Percentiles rank a stretch among this genome's conserved stretches.
These are phyloP conservation scores for Trichoderma lentiforme DNA, from an alignment of 2,329 filamentous ascomycete species.

Conservation along the genomic window DNA sequence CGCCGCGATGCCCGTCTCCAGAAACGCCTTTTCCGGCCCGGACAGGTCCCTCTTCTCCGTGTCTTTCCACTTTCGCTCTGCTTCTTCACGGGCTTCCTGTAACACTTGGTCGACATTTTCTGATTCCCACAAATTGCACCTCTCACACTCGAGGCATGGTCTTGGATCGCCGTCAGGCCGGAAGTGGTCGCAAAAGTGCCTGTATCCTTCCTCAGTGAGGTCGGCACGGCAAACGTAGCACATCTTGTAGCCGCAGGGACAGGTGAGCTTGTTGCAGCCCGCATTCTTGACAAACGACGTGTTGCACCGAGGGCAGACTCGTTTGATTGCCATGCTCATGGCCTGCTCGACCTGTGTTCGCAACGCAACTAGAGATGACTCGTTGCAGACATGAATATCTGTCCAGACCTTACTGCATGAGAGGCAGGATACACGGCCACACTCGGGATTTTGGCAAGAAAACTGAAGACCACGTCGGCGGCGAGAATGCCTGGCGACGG, in stretches of 20 bases:
- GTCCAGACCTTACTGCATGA: slow-evolving; percentile 79
- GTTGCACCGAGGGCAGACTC: slow-evolving; percentile 87
- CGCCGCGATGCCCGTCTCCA: slow-evolving; percentile 50
- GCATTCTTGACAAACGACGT: slow-evolving; percentile 89
- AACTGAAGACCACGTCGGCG: slow-evolving; percentile 74
- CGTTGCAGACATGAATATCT: slow-evolving; percentile 87
- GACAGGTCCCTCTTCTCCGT: slow-evolving; percentile 59
- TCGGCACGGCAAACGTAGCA: slow-evolving; percentile 92
- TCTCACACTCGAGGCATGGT: slow-evolving; percentile 73
- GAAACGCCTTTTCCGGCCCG: slow-evolving; percentile 52
- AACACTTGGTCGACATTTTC: slow-evolving; percentile 70
- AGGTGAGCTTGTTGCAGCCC: slow-evolving; percentile 96
- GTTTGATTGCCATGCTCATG: slow-evolving; percentile 90
- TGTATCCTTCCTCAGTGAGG: slow-evolving; percentile 72
- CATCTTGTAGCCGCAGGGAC: slow-evolving; percentile 95
- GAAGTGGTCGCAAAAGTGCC: slow-evolving; percentile 96
- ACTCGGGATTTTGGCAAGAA: slow-evolving; percentile 67
- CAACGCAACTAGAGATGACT: slow-evolving; percentile 74
- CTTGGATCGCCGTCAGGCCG: slow-evolving; percentile 70
- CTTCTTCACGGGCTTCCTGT: slow-evolving; percentile 64
- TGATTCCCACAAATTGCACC: slow-evolving; percentile 75
- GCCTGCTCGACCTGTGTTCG: slow-evolving; percentile 89
- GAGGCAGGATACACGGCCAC: slow-evolving; percentile 71
- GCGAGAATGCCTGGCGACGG: slow-evolving; percentile 65
- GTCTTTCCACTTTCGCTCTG: slow-evolving; percentile 67